Evolutionary conservation across 441 rosid genomes (phyloP).

Genomic region (Populus trichocarpa): DNA sequence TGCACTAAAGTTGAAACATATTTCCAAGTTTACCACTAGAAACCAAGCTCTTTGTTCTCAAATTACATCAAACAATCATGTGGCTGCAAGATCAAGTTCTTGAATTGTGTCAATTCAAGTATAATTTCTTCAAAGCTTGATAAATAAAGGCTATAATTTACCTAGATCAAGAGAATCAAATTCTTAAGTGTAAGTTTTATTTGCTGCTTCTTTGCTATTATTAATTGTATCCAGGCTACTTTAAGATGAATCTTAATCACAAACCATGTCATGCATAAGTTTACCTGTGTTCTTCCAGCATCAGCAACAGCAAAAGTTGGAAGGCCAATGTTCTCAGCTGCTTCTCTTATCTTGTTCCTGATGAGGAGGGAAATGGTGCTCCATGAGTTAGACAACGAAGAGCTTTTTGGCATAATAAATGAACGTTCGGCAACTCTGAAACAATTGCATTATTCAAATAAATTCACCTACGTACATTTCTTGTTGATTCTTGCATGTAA

Average conservation of each 20-base stretch:
- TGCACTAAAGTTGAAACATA: not conserved
- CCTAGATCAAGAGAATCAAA: not conserved
- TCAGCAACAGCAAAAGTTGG: slow-evolving; percentile 90
- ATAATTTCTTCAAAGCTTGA: not conserved
- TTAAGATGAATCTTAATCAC: not conserved
- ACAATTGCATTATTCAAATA: slow-evolving; percentile 8
- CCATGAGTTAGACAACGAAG: not conserved
- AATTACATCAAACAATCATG: not conserved
- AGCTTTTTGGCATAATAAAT: not conserved
- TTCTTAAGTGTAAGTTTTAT: not conserved
- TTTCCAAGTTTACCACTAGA: not conserved
- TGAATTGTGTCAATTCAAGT: not conserved
- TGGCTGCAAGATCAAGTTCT: not conserved
- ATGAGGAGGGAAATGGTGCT: slow-evolving; percentile 13
- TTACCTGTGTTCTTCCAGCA: slow-evolving; percentile 92
- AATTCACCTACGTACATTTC: slow-evolving; percentile 78
- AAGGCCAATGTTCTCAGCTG: slow-evolving; percentile 76
- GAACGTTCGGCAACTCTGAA: not conserved
- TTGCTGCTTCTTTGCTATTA: not conserved
- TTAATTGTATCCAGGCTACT: not conserved
- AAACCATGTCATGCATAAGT: not conserved
- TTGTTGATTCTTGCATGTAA: slow-evolving; percentile 76
- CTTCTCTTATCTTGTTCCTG: slow-evolving; percentile 75
- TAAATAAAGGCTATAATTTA: not conserved
- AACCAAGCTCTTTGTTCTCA: not conserved